Conservation (phyloP, 371 early-diverging fungal species). For the Thermomucor indicae-seudaticae region DNA sequence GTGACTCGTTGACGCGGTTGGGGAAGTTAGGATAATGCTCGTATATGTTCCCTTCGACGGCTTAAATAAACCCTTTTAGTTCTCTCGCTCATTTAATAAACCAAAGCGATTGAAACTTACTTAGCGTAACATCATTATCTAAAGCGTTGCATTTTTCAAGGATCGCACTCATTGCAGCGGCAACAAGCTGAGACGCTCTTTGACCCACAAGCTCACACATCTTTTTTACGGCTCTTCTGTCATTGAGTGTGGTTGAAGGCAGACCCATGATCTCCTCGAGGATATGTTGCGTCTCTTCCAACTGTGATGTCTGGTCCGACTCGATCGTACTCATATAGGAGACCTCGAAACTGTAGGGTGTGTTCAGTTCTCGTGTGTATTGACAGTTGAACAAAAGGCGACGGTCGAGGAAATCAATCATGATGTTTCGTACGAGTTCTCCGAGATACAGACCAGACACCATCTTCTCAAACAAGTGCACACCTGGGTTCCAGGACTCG, state of each 20-base stretch:
- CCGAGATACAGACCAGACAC: constrained; percentile 95
- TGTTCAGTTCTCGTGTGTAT: constrained; percentile 64
- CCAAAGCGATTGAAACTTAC: constrained; percentile 47
- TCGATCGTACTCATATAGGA: constrained; percentile 88
- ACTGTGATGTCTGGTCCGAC: constrained; percentile 67
- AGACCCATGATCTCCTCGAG: constrained; percentile 73
- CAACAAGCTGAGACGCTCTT: constrained; percentile 84
- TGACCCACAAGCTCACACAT: constrained; percentile 81
- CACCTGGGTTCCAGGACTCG: constrained; percentile 71
- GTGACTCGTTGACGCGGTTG: constrained; percentile 68
- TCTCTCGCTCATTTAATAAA: neutral
- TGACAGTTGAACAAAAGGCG: constrained; percentile 75
- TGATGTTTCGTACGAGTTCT: constrained; percentile 77
- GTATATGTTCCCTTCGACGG: constrained; percentile 87
- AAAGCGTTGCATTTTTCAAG: constrained; percentile 61
- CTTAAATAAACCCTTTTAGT: constrained; percentile 10
- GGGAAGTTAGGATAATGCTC: constrained; percentile 85
- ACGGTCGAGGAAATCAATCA: constrained; percentile 78
- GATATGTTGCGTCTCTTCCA: constrained; percentile 66
- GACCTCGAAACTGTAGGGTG: constrained; percentile 79
- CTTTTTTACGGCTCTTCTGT: constrained; percentile 75
- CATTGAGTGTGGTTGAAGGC: constrained; percentile 65
- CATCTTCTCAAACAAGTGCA: constrained; percentile 90
- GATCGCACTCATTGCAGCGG: constrained; percentile 81
- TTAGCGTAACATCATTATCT: constrained; percentile 69